Evolutionary conservation across 2,329 filamentous ascomycete species (phyloP), one percentile per base, ranked within the genome.

Genomic region (Alternaria hordeiaustralica): DNA sequence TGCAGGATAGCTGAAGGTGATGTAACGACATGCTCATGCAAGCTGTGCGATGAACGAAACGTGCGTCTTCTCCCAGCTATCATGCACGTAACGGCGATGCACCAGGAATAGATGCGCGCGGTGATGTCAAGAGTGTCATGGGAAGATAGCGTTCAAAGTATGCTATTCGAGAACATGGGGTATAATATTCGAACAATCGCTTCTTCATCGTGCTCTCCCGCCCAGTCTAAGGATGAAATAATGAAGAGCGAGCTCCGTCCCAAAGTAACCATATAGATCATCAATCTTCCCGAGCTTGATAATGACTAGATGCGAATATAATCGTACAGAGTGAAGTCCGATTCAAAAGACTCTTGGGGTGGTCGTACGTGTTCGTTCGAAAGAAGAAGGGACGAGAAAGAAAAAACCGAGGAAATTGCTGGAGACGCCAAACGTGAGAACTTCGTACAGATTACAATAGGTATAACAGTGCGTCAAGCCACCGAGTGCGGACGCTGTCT

Each of bases 401-500:
- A 58, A 41, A 36, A 36, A 23, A 9, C 13, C 20, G 54, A 30
- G 26, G 54, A 58, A 50, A 46, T 46, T 45, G 44, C 23, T 54
- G n/a, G 55, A 63, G 21, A 61, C 62, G 61, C 55, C 36, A 41
- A 59, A 51, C 60, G 58, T 62, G 54, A 60, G 62, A 64, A 61
- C 28, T 54, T 58, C 56, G 44, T 63, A 56, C 56, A 55, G 41
- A 64, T 60, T 61, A 66, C 47, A 63, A 61, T 61, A 50, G 53
- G 68, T 76, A 74, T 74, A 33, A 44, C 47, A 74, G 63, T 65
- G 66, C 56, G 61, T 77, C 69, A 77, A 68, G 68, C 66, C 63
- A 75, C 68, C 43, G 74, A 77, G 63, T 73, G 69, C 46, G 74
- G 70, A 49, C 73, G 72, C 65, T 67, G 68, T 61, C 71, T 66